Conservation (phyloP, 2,329 filamentous ascomycete genomes). For the Ceratocystiopsis brevicomis region DNA sequence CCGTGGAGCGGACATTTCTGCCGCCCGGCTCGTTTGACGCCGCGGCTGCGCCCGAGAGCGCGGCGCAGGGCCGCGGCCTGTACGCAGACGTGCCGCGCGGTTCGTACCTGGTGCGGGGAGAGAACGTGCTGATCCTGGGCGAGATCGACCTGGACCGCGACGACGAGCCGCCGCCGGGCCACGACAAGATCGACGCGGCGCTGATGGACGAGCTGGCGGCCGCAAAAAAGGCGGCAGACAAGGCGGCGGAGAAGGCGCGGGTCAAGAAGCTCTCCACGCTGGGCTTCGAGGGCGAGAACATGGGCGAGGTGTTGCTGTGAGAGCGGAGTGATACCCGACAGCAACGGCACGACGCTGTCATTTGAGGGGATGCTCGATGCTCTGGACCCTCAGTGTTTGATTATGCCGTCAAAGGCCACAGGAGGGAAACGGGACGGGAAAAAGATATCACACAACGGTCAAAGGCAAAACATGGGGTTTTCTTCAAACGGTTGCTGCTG, state of each 20-base stretch:
- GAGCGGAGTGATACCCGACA: neutral
- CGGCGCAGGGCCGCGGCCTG: slow-evolving; percentile 26
- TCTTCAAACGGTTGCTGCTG: no score
- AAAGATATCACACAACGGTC: no score
- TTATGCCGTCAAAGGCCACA: no score
- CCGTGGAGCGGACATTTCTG: slow-evolving; percentile 71
- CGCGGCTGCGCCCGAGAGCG: slow-evolving; percentile 12
- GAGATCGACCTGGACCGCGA: slow-evolving; percentile 96
- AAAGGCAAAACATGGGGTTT: no score
- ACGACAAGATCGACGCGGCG: slow-evolving; percentile 29
- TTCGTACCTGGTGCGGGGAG: slow-evolving; percentile 79
- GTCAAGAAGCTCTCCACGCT: slow-evolving; percentile 53
- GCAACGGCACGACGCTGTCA: no score
- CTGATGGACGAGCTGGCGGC: slow-evolving; percentile 51
- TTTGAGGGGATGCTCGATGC: no score
- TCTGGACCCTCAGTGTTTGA: no score
- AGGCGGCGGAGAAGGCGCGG: slow-evolving; percentile 52
- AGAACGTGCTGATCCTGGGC: slow-evolving; percentile 89
- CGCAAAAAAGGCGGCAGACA: slow-evolving; percentile 49
- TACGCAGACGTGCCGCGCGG: slow-evolving; percentile 77
- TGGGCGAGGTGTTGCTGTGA: slow-evolving; percentile 55
- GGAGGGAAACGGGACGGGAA: no score
- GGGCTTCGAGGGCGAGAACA: slow-evolving; percentile 76
- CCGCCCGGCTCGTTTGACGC: slow-evolving; percentile 23
- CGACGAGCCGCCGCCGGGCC: slow-evolving; percentile 60